phyloP scores from a whole-genome alignment of 345 rosid genomes.

The Triadica sebifera region DNA sequence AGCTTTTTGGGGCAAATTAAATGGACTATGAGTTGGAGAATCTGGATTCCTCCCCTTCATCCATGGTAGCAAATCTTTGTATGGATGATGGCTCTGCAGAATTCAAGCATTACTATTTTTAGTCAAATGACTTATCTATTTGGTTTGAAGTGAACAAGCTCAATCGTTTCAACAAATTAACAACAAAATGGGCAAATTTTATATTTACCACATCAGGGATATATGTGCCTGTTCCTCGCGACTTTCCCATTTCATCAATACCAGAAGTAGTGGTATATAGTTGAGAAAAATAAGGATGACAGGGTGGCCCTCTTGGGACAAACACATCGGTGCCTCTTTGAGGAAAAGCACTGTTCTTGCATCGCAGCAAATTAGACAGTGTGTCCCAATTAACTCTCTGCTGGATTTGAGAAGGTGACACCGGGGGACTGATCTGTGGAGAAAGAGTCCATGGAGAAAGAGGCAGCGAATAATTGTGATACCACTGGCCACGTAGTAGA shows the following conservation, averaged over 20 bases:
- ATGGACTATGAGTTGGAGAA: slow-evolving; percentile 13
- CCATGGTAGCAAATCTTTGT: slow-evolving; percentile 23
- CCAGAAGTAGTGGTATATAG: slow-evolving; percentile 25
- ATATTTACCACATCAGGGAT: slow-evolving; percentile 57
- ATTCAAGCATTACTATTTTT: slow-evolving; percentile 1
- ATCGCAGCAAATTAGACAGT: slow-evolving; percentile 26
- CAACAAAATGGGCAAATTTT: neutral
- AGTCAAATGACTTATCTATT: neutral
- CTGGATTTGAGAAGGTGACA: slow-evolving; percentile 35
- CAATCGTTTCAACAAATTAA: neutral
- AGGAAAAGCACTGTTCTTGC: slow-evolving; percentile 25
- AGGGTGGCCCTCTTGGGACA: slow-evolving; percentile 32
- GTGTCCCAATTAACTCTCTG: slow-evolving; percentile 33
- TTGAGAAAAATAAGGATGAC: slow-evolving; percentile 26
- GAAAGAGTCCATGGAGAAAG: slow-evolving; percentile 30
- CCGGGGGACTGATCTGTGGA: slow-evolving; percentile 24
- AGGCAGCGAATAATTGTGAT: slow-evolving; percentile 36
- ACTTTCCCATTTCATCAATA: slow-evolving; percentile 33
- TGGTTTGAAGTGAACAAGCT: neutral
- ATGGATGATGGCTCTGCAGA: slow-evolving; percentile 39
- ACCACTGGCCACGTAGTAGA: slow-evolving; percentile 55
- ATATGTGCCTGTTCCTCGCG: slow-evolving; percentile 69
- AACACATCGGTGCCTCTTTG: slow-evolving; percentile 35
- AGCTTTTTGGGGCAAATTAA: slow-evolving; percentile 13
- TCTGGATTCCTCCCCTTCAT: slow-evolving; percentile 8